Evolutionary conservation across 2,329 filamentous ascomycete species (phyloP).

Genomic region (Ophiostoma novo-ulmi): DNA sequence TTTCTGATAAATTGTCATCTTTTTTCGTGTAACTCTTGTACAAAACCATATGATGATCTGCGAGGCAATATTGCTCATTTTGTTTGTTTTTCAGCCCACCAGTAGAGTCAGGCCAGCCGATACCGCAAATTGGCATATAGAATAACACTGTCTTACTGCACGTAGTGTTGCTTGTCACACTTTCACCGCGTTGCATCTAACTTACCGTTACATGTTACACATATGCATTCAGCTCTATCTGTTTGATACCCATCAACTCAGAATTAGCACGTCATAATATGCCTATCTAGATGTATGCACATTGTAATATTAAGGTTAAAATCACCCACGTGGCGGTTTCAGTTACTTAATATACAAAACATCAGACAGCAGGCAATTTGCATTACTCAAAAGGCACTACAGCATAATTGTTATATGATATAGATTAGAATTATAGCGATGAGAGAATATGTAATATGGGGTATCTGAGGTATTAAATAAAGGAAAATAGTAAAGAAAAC

Average conservation of each 20-base stretch:
- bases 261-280: not conserved
- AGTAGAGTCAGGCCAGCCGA: not conserved
- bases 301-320: not conserved
- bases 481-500: not conserved
- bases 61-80: not conserved
- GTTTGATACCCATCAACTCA: not conserved
- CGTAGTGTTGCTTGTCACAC: too few species aligned
- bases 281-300: not conserved
- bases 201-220: not conserved
- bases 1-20: not conserved
- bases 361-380: not conserved
- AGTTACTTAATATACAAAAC: not conserved
- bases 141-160: not conserved
- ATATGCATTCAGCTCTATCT: not conserved
- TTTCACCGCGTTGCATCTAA: not conserved
- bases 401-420: not conserved
- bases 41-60: not conserved
- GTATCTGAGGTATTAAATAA: slow-evolving; percentile 23
- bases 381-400: not conserved
- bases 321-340: not conserved
- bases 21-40: not conserved
- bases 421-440: slow-evolving; percentile 5
- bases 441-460: slow-evolving; percentile 15
- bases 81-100: not conserved
- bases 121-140: not conserved